Conservation (phyloP, 2,329 filamentous ascomycete genomes). For the Tolypocladium paradoxum region DNA sequence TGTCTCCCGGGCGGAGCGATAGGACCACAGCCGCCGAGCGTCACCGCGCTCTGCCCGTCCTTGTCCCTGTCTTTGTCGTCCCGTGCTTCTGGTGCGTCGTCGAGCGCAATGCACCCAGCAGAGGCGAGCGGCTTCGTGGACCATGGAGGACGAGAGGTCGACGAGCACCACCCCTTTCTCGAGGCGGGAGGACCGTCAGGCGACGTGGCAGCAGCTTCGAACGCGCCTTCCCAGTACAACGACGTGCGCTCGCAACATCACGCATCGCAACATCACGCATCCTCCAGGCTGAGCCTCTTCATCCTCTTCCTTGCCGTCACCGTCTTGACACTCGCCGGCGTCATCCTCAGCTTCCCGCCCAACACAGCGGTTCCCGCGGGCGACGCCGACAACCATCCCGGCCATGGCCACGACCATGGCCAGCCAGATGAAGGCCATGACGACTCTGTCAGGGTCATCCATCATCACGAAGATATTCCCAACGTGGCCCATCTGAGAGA, state of each 20-base stretch:
- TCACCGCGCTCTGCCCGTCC: neutral
- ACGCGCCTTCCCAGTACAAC: neutral
- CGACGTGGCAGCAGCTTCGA: neutral
- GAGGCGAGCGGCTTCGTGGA: neutral
- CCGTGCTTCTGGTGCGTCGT: neutral
- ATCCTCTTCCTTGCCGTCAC: constrained; percentile 12
- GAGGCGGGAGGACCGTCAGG: neutral
- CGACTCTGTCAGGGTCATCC: constrained; percentile 2
- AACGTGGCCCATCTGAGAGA: constrained; percentile 15
- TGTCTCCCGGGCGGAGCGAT: neutral
- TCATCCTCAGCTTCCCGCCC: constrained; percentile 11
- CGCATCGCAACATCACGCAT: neutral
- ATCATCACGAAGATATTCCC: constrained; percentile 14
- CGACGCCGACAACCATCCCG: neutral
- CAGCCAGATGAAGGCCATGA: neutral
- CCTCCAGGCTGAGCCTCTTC: constrained; percentile 9
- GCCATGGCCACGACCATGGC: neutral
- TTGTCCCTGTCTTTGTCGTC: neutral
- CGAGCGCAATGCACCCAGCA: neutral
- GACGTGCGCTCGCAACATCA: neutral
- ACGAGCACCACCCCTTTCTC: neutral
- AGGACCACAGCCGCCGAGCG: neutral
- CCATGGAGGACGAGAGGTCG: neutral
- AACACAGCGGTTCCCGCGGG: neutral
- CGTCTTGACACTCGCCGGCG: constrained; percentile 9